These are phyloP conservation scores for Gaeumannomyces tritici DNA, from an alignment of 2,329 filamentous ascomycete species.

Conservation along the genomic window DNA sequence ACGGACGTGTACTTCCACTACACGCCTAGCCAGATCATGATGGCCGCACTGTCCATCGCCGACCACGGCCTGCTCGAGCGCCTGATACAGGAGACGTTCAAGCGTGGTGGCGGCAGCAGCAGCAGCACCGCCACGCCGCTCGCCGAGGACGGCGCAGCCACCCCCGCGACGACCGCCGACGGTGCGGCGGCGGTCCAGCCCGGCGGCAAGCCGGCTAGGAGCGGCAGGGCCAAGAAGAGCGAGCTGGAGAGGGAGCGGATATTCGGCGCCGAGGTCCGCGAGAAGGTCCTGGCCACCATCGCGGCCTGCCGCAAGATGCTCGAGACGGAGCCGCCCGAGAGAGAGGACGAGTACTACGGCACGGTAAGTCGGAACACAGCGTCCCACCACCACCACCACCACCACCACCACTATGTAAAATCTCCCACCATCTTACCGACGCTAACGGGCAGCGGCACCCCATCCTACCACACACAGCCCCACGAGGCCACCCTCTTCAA, in stretches of 20 bases:
- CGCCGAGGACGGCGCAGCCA: conserved; percentile 12
- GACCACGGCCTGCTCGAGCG: conserved; percentile 54
- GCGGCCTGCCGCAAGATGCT: conserved; percentile 44
- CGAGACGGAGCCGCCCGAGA: conserved; percentile 45
- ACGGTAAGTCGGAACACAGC: conserved; percentile 9
- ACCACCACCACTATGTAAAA: too few relatives aligned
- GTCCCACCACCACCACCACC: too few relatives aligned
- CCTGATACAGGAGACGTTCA: conserved; percentile 32
- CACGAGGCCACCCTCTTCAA: conserved; percentile 39
- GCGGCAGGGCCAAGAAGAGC: conserved; percentile 5
- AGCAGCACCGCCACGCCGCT: conserved; percentile 13
- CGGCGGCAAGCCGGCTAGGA: conserved; percentile 11
- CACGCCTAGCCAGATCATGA: conserved; percentile 88
- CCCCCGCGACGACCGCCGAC: conserved; percentile 14
- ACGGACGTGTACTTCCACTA: conserved; percentile 98
- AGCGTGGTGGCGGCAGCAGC: conserved; percentile 9
- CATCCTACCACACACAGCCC: neutral
- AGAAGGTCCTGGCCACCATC: conserved; percentile 40
- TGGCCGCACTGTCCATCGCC: conserved; percentile 67
- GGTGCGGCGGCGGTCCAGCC: neutral
- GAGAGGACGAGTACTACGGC: conserved; percentile 43
- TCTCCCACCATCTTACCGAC: neutral
- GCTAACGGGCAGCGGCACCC: too few relatives aligned
- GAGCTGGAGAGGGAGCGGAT: conserved; percentile 15
- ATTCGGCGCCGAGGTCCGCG: conserved; percentile 20